Evolutionary conservation across 1,284 basidiomycete genomes (phyloP), one percentile per base, ranked within the genome.

Genomic region (Earliella scabrosa): DNA sequence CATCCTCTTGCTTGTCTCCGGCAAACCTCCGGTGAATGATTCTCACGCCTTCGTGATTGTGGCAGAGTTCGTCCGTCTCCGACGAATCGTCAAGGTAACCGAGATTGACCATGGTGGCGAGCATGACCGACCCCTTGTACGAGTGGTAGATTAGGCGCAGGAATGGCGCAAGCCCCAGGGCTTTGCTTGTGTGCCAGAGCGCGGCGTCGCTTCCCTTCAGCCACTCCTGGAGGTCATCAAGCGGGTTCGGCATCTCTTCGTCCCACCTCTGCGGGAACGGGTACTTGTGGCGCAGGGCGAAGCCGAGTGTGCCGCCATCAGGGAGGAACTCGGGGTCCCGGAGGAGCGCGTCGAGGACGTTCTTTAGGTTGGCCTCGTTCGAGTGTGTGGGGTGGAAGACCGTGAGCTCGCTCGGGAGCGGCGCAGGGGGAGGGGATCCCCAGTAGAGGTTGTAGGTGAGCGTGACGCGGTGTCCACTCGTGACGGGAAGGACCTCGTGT

Each of bases 401-500:
- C 7, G 31, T 14, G 44, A 56, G 56, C 4, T 29, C 31, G 10
- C 7, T 1, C 6, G 44, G 14, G 20, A 26, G n/a, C 18, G 47
- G 27, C 4, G n/a, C n/a, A n/a, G n/a, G n/a, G n/a, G n/a, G n/a
- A n/a, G 36, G 36, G n/a, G 6, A 5, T 5, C 29, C 5, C 20
- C 47, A 67, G 51, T 69, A 72, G 20, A 77, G 69, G 60, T 77
- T 74, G 66, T 74, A 80, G 0, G 78, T 77, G n/a, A 82, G 54
- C 2, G 76, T 80, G 35, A 82, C 66, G 2, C 77, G 71, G 45
- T 74, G 71, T 0, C 81, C 79, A 0, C 69, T 69, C 4, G 50
- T 63, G 11, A 82, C 76, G 0, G 68, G 67, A 0, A 64, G 38
- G 6, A 82, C 76, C 60, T 81, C 78, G 64, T 82, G 76, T 55